A percentile compares a stretch with the other conserved stretches of the same genome.
Evolutionary conservation across 164 flowering plant species (phyloP).

Genomic region (Magnolia changhungtana): DNA sequence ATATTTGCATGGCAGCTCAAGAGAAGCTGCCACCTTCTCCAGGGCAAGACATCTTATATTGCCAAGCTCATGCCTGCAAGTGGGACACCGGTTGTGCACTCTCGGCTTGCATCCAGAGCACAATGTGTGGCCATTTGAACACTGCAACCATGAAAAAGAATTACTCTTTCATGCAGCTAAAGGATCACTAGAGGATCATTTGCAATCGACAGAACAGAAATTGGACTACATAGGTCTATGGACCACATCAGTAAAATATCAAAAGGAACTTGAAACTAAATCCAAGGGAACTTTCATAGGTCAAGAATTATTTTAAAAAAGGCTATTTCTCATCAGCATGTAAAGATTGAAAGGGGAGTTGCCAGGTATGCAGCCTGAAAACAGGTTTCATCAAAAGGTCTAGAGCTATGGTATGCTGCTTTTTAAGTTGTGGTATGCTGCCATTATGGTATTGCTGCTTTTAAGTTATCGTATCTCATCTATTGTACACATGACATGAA

Average conservation of each 20-base stretch:
- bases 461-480: too few species aligned
- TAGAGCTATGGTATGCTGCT: neutral
- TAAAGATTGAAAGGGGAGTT: too few species aligned
- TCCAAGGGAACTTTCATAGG: neutral
- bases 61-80: conserved; percentile 95
- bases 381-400: neutral
- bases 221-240: neutral
- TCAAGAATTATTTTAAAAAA: too few species aligned
- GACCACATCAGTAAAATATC: neutral
- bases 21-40: conserved; percentile 92
- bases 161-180: neutral
- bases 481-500: neutral
- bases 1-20: conserved; percentile 93
- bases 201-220: neutral
- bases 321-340: neutral
- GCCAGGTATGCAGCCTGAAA: neutral
- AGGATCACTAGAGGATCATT: neutral
- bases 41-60: conserved; percentile 87
- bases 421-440: neutral
- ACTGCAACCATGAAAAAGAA: conserved; percentile 42
- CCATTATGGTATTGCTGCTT: too few species aligned
- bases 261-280: neutral
- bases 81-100: conserved; percentile 91
- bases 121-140: conserved; percentile 91
- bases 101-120: conserved; percentile 92